Evolutionary conservation across 2,329 filamentous ascomycete species (phyloP), one percentile per base, ranked within the genome.

Genomic region (Ophiognomonia clavigignenti-juglandacearum): DNA sequence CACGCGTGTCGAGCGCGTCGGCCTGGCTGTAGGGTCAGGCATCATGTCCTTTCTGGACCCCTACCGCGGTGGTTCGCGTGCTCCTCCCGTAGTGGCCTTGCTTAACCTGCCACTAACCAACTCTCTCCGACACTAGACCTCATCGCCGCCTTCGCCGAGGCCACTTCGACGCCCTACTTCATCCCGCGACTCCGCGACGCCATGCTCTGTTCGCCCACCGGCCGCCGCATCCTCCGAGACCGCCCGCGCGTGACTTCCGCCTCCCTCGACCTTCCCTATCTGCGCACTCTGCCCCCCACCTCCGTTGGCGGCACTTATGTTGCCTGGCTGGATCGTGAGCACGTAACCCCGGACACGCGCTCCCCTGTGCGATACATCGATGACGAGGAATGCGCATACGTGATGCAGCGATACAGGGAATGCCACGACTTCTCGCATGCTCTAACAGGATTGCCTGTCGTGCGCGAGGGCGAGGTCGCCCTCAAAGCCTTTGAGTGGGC

Each of bases 391-490:
- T 95, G 91, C 64, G 93, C 93, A 29, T 98, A 97, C 70, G 93
- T 97, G 16, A 95, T 98, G 87, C 93, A 97, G 72, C 82, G 93
- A 45, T 98, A 98, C 67, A 83, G 93, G 53, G 93, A 98, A 68
- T 95, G 87, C 56, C 93, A 98, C 66, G 93, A 98, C 65, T 96
- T 98, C 68, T 96, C 95, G 70, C 93, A 98, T 66, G 92, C 93
- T 0, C 74, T 98, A 43, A 96, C 91, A 1, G 92, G 92, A 0
- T 69, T 98, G 39, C 93, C 93, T 0, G 81, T 95, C 35, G 85
- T 96, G 53, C 79, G 90, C n/a, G 93, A 98, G 71, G 93, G 93
- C 22, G 93, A 98, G 72, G 79, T 98, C 11, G 93, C 92, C n/a
- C 77, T 98, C 56, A 98, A 98, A 70, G 90, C 91, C 0, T 96